These are phyloP conservation scores for Scheffersomyces cryptocercus DNA, from an alignment of 1,139 yeast genomes.

Conservation along the genomic window DNA sequence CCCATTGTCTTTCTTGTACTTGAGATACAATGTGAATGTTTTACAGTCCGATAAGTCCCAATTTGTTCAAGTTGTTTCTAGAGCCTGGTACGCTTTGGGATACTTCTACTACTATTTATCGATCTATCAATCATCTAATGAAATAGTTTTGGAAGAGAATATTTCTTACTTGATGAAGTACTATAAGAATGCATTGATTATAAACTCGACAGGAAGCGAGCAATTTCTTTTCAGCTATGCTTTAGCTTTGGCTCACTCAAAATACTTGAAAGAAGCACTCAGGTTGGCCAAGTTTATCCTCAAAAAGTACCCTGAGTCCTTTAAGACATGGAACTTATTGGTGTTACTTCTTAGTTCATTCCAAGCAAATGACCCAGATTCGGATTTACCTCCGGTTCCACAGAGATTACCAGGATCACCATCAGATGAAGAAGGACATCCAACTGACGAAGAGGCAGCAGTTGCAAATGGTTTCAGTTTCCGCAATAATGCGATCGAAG, in stretches of 20 bases:
- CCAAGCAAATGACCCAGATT: constrained; percentile 27
- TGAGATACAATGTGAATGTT: constrained; percentile 37
- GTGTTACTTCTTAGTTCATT: constrained; percentile 32
- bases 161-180: constrained; percentile 20
- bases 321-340: constrained; percentile 48
- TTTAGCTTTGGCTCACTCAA: constrained; percentile 32
- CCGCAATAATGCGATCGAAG: not conserved
- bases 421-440: not conserved
- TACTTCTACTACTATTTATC: constrained; percentile 33
- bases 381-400: constrained; percentile 1
- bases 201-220: constrained; percentile 41
- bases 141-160: constrained; percentile 17
- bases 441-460: not conserved
- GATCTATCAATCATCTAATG: constrained; percentile 27
- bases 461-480: constrained; percentile 2
- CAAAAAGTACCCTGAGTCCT: constrained; percentile 45
- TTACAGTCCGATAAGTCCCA: constrained; percentile 30
- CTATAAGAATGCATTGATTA: constrained; percentile 40
- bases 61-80: constrained; percentile 33
- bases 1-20: constrained; percentile 39
- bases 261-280: constrained; percentile 28
- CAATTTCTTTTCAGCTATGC: constrained; percentile 39
- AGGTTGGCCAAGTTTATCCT: constrained; percentile 45
- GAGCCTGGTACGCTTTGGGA: constrained; percentile 44
- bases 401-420: not conserved